phyloP scores from a whole-genome alignment of 495 filamentous ascomycete genomes.

The Podospora australis region DNA sequence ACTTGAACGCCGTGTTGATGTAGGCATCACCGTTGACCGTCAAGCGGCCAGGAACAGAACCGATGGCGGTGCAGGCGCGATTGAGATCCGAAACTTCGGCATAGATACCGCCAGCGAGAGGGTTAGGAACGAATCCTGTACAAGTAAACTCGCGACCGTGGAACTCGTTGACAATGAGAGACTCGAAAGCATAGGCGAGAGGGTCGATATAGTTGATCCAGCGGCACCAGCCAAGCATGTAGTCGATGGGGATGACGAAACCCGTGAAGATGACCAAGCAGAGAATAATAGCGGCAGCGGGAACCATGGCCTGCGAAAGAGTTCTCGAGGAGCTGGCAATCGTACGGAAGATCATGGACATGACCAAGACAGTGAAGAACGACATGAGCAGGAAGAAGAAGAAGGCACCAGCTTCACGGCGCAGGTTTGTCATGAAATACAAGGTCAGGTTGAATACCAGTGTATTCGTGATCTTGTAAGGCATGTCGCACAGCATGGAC shows the following conservation, averaged over 20 bases:
- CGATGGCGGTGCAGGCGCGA: conserved; percentile 55
- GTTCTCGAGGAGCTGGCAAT: conserved; percentile 76
- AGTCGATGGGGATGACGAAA: conserved; percentile 69
- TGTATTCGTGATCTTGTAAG: conserved; percentile 52
- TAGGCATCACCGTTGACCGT: conserved; percentile 62
- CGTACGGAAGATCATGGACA: conserved; percentile 78
- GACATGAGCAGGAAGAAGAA: conserved; percentile 74
- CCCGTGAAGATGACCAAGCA: conserved; percentile 83
- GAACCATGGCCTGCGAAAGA: conserved; percentile 77
- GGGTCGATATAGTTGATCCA: conserved; percentile 89
- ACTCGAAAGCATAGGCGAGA: conserved; percentile 80
- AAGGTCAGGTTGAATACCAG: conserved; percentile 61
- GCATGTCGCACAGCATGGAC: conserved; percentile 76
- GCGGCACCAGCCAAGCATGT: conserved; percentile 78
- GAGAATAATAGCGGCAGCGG: conserved; percentile 75
- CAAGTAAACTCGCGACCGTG: conserved; percentile 58
- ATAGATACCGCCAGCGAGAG: conserved; percentile 41
- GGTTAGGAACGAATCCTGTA: conserved; percentile 52
- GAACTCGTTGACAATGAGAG: conserved; percentile 89
- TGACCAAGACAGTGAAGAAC: conserved; percentile 58
- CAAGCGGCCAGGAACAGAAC: conserved; percentile 50
- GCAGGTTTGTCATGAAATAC: conserved; percentile 83
- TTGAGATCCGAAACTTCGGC: conserved; percentile 30
- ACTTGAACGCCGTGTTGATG: conserved; percentile 53
- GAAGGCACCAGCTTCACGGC: conserved; percentile 71